These are phyloP conservation scores for Bipolaris sorokiniana DNA, from an alignment of 2,329 filamentous ascomycete genomes.

Conservation along the genomic window DNA sequence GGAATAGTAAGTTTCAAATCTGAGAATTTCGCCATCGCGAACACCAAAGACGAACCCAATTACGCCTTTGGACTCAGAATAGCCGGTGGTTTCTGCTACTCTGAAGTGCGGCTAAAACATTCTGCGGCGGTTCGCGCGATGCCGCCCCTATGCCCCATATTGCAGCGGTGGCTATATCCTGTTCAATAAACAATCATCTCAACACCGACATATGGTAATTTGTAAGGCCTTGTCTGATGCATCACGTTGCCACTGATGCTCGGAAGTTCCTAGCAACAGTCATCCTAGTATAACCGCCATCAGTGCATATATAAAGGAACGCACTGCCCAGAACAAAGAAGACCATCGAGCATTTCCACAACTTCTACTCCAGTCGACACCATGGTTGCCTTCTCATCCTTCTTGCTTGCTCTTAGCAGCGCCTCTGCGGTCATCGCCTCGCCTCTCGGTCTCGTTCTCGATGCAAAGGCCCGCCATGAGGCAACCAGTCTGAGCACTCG, in stretches of 20 bases:
- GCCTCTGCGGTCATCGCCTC: conserved; percentile 35
- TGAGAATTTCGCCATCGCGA: background rate
- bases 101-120: conserved; percentile 11
- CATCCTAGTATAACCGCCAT: conserved; percentile 7
- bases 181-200: conserved; percentile 16
- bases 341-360: conserved; percentile 16
- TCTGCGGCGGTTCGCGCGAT: background rate
- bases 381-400: conserved; percentile 42
- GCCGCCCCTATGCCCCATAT: conserved; percentile 24
- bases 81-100: conserved; percentile 33
- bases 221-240: conserved; percentile 21
- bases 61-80: conserved; percentile 22
- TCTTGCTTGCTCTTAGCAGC: conserved; percentile 36
- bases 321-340: background rate
- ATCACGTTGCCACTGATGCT: conserved; percentile 5
- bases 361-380: conserved; percentile 8
- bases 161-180: conserved; percentile 32
- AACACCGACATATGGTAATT: conserved; percentile 13
- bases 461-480: conserved; percentile 19
- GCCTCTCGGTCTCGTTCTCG: conserved; percentile 35
- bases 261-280: background rate
- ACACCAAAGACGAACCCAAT: background rate
- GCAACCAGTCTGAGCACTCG: conserved; percentile 24
- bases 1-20: conserved; percentile 13
- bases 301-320: conserved; percentile 28